A percentile compares a stretch with the other conserved stretches of the same genome.
phyloP scores from a whole-genome alignment of 148 eudicot species.

The Chenopodium formosanum region DNA sequence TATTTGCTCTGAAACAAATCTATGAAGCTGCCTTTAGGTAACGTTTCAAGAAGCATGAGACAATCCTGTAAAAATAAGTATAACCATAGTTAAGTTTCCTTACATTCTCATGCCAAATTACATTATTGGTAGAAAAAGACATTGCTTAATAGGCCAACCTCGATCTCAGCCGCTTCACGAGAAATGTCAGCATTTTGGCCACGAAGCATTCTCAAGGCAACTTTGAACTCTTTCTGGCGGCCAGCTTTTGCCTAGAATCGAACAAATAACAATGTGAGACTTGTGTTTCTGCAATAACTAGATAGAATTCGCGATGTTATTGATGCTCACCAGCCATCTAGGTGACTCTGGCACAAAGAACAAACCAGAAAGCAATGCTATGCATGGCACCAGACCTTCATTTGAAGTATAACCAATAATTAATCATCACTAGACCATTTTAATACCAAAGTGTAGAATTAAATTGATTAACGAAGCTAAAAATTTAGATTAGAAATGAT shows the following conservation, averaged over 20 bases:
- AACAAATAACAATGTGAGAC: neutral
- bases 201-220: conserved; percentile 54
- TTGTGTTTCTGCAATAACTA: neutral
- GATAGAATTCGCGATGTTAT: neutral
- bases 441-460: neutral
- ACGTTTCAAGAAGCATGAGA: conserved; percentile 38
- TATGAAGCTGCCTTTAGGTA: conserved; percentile 51
- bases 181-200: conserved; percentile 65
- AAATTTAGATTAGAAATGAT: no score
- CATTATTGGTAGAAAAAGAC: no score
- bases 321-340: conserved; percentile 76
- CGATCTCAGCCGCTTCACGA: conserved; percentile 61
- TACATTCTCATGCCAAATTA: no score
- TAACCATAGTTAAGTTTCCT: neutral
- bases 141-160: conserved; percentile 28
- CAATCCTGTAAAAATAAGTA: conserved; percentile 38
- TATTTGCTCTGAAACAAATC: conserved; percentile 61
- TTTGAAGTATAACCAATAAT: neutral
- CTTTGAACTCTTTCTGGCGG: conserved; percentile 53
- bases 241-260: conserved; percentile 62
- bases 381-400: conserved; percentile 67
- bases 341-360: conserved; percentile 90
- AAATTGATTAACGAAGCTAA: no score
- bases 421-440: neutral
- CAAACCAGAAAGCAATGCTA: conserved; percentile 55